Base-by-base conservation (phyloP, 2,329 filamentous ascomycete genomes). In the Pestalotiopsis sp. region DNA sequence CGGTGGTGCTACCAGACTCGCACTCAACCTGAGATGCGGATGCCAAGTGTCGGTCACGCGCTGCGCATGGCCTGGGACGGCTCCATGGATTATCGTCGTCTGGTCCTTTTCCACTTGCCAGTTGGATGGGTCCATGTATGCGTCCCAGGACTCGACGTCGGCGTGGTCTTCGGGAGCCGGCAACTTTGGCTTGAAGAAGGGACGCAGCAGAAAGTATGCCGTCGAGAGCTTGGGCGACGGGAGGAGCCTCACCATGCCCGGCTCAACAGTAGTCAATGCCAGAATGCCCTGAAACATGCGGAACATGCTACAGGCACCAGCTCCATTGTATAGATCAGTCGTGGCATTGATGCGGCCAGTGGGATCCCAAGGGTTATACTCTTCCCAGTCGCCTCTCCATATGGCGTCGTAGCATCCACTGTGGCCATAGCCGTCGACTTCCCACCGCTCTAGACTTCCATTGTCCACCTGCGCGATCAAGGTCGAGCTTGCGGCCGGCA, bases 381-480 rank as follows among this genome's bases (percentile, higher is more conserved):
- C 80, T 73, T 89, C 86, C 86, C 86, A 89, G 65, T 82, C 78
- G 31, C 87, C 87, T 66, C 80, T 80, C 75, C 88, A 89, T 41
- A 89, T 82, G 66, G 82, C 78, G 62, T 85, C 82, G 76, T 89
- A 89, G 2, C 86, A 86, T 31, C 86, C 86, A n/a, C 81, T 83
- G 17, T 86, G 86, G 23, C 88, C 84, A 72, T 93, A 93, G 4
- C 91, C 91, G 69, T 89, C 85, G 39, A 87, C 85, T 73, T 93
- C 91, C 91, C 91, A 93, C 13, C 91, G 86, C 78, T 93, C 91
- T 1, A 93, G 81, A 23, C 89, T 91, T 58, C 91, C 91, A 65
- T 91, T 91, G 75, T 93, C 91, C 2, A 92, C 84, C 77, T 93
- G 91, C 2, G 91, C 90, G 49, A 91, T 87, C 67, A 88, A 80